Evolutionary conservation across 352 stramenopile species (phyloP).

Genomic region (Phytophthora sp.): DNA sequence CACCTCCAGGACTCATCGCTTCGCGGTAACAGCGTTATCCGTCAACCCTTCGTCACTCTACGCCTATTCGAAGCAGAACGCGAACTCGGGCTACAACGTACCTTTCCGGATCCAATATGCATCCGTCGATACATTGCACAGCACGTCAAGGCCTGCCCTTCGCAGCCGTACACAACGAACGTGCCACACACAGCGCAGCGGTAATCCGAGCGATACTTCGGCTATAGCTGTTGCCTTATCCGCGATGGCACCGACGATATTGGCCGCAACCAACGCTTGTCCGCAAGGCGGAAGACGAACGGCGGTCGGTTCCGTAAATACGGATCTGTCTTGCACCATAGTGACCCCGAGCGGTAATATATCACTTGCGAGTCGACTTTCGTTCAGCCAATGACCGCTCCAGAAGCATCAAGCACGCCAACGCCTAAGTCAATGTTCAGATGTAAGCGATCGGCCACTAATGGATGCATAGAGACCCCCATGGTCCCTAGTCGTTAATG

Average conservation of each 20-base stretch:
- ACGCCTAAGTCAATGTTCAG: neutral
- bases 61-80: too few species aligned
- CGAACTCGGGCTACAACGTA: too few species aligned
- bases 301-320: too few species aligned
- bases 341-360: neutral
- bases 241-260: neutral
- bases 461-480: neutral
- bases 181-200: neutral
- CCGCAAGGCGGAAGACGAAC: neutral
- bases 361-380: neutral
- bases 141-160: neutral
- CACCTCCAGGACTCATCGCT: too few species aligned
- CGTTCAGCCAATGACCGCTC: neutral
- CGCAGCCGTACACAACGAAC: neutral
- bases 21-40: too few species aligned
- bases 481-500: neutral
- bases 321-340: too few species aligned
- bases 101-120: too few species aligned
- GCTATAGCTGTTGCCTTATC: neutral
- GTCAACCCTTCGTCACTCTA: too few species aligned
- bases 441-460: neutral
- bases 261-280: neutral
- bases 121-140: slow-evolving; percentile 9
- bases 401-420: neutral
- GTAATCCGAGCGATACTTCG: neutral